A percentile compares a stretch with the other conserved stretches of the same genome.
Evolutionary conservation across 1,139 yeast species (phyloP).

Genomic region (Candida buenavistaensis): DNA sequence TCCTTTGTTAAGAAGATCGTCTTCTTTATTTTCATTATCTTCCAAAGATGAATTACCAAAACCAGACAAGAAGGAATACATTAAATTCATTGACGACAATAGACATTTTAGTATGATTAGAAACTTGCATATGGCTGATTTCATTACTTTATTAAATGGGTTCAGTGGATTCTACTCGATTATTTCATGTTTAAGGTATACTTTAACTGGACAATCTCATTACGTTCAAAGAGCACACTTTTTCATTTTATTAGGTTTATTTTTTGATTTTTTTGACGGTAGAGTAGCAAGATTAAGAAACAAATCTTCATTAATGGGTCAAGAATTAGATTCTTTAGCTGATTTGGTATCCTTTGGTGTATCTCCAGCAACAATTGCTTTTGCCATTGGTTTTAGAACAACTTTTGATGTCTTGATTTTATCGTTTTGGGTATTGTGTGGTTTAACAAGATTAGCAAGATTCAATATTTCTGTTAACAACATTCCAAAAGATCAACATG

Average conservation of each 20-base stretch:
- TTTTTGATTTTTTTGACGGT: constrained; percentile 95
- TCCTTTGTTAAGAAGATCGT: constrained; percentile 42
- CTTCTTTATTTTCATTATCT: constrained; percentile 42
- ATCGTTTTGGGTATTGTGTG: constrained; percentile 88
- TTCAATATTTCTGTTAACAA: constrained; percentile 92
- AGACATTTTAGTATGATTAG: constrained; percentile 77
- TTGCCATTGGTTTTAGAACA: constrained; percentile 84
- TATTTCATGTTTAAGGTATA: constrained; percentile 78
- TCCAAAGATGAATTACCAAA: constrained; percentile 48
- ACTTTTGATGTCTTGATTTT: constrained; percentile 76
- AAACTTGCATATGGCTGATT: constrained; percentile 92
- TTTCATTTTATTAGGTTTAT: constrained; percentile 83
- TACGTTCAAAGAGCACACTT: constrained; percentile 89
- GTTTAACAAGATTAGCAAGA: constrained; percentile 89
- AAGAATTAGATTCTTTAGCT: constrained; percentile 93
- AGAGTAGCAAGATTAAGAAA: constrained; percentile 93
- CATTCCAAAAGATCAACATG: constrained; percentile 82
- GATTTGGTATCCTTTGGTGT: constrained; percentile 92
- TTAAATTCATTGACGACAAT: constrained; percentile 73
- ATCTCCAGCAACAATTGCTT: constrained; percentile 91
- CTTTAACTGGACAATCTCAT: constrained; percentile 62
- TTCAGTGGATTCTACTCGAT: constrained; percentile 89
- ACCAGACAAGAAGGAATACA: constrained; percentile 75
- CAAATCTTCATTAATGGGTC: constrained; percentile 93
- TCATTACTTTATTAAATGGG: constrained; percentile 88